Evolutionary conservation across 1,284 basidiomycete genomes (phyloP), one percentile per base, ranked within the genome.

Genomic region (Rhodotorula sp.): DNA sequence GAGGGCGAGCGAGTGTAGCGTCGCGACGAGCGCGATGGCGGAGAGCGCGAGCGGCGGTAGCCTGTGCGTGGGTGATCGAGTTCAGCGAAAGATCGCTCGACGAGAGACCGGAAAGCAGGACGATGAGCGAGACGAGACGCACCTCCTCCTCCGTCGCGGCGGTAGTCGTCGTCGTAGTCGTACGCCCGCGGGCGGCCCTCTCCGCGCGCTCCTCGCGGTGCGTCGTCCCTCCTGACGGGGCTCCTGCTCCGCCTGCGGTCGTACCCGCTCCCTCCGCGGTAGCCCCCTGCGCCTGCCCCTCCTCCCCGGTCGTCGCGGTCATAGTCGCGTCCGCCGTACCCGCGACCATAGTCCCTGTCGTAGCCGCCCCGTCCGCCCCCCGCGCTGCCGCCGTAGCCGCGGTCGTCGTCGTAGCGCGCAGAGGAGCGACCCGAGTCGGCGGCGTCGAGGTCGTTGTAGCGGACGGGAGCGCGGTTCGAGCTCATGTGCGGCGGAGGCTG

Each of bases 221-320:
- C 27, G 34, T 49, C 64, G 45, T 44, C 59, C 59, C 61, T 64
- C 64, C 54, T 25, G 7, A 44, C 44, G 4, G 71, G 71, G 25
- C 53, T 63, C 58, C 68, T 67, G 54, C 70, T 66, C 58, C 69
- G 56, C 55, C 70, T 68, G 34, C 66, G 27, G 17, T 57, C 63
- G 63, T 68, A 63, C 10, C 50, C 34, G 54, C 70, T 66, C 58
- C 69, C 56, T 50, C 70, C 66, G 34, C 66, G 27, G 17, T 57
- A 60, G 63, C 66, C 59, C 10, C 50, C 62, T 17, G 50, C 56
- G 4, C 55, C 21, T 19, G 57, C 46, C 8, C 52, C 56, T 19
- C 50, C 41, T 19, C 55, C 41, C 10, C 49, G 27, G 23, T 49
- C 25, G 58, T 66, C 25, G 17, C 44, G 16, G 34, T 46, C 64